phyloP scores from a whole-genome alignment of 2,329 filamentous ascomycete species.

The Monosporascus cannonballus region DNA sequence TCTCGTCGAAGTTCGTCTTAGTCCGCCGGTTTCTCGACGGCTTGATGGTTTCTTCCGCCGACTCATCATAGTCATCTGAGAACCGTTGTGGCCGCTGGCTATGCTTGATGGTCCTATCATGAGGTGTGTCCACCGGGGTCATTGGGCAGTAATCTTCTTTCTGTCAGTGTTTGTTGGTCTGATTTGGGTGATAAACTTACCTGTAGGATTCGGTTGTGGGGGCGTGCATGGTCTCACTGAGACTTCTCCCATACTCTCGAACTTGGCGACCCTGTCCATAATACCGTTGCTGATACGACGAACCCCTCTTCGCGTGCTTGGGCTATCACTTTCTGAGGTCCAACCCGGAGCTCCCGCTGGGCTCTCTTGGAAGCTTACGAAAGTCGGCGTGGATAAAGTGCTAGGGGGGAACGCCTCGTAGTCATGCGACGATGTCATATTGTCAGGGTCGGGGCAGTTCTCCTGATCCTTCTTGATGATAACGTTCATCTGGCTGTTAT shows the following conservation, averaged over 20 bases:
- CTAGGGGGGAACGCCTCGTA: slow-evolving; percentile 45
- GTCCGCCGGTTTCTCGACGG: slow-evolving; percentile 41
- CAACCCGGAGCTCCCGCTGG: slow-evolving; percentile 37
- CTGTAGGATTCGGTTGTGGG: slow-evolving; percentile 49
- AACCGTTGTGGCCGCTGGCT: slow-evolving; percentile 43
- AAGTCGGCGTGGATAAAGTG: slow-evolving; percentile 42
- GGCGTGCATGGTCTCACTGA: slow-evolving; percentile 55
- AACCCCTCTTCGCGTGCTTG: slow-evolving; percentile 35
- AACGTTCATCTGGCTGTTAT: slow-evolving; percentile 34
- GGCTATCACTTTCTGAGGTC: slow-evolving; percentile 44
- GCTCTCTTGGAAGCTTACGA: slow-evolving; percentile 45
- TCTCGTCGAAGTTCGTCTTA: slow-evolving; percentile 51
- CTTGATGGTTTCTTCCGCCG: slow-evolving; percentile 62
- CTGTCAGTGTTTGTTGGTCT: slow-evolving; percentile 12
- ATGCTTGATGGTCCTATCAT: slow-evolving; percentile 38
- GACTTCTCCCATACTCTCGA: slow-evolving; percentile 46
- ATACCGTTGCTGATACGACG: slow-evolving; percentile 56
- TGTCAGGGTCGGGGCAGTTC: slow-evolving; percentile 28
- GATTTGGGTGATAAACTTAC: slow-evolving; percentile 37
- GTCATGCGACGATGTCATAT: slow-evolving; percentile 37
- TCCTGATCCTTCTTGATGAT: slow-evolving; percentile 43
- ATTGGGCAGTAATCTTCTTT: slow-evolving; percentile 55
- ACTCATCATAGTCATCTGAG: slow-evolving; percentile 56
- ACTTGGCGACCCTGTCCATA: slow-evolving; percentile 53
- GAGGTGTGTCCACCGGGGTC: slow-evolving; percentile 61